Evolutionary conservation across 208 protist species (phyloP).

Genomic region (Trypanosomatidae sp.): DNA sequence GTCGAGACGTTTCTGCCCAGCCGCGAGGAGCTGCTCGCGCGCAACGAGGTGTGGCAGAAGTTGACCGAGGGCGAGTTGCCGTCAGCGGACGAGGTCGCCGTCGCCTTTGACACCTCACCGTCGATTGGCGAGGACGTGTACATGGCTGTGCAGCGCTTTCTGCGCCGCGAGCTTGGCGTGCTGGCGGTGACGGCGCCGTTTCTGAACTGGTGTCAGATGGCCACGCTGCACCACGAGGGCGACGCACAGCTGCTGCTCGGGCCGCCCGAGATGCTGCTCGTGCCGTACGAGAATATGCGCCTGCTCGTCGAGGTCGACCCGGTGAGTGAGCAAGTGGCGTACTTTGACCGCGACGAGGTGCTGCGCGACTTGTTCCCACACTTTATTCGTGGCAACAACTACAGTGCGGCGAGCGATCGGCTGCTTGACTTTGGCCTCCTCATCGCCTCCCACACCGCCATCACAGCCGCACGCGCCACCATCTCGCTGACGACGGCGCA

Average conservation of each 20-base stretch:
- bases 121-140: slow-evolving; percentile 63
- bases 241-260: slow-evolving; percentile 58
- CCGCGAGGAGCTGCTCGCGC: slow-evolving; percentile 26
- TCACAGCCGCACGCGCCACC: slow-evolving; percentile 40
- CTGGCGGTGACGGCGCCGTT: slow-evolving; percentile 66
- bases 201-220: slow-evolving; percentile 83
- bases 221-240: slow-evolving; percentile 59
- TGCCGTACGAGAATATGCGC: slow-evolving; percentile 59
- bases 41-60: slow-evolving; percentile 50
- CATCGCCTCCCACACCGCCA: slow-evolving; percentile 48
- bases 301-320: slow-evolving; percentile 64
- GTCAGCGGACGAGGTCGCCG: slow-evolving; percentile 17
- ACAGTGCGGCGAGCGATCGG: slow-evolving; percentile 44
- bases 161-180: slow-evolving; percentile 49
- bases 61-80: slow-evolving; percentile 41
- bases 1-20: slow-evolving; percentile 63
- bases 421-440: slow-evolving; percentile 74
- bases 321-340: slow-evolving; percentile 25
- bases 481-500: slow-evolving; percentile 23
- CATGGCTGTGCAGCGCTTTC: slow-evolving; percentile 61
- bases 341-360: slow-evolving; percentile 57
- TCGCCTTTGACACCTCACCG: slow-evolving; percentile 52
- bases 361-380: slow-evolving; percentile 48
- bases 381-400: slow-evolving; percentile 24
- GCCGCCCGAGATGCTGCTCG: slow-evolving; percentile 67